Evolutionary conservation across 257 asterid genomes (phyloP).

Genomic region (Avicennia marina): DNA sequence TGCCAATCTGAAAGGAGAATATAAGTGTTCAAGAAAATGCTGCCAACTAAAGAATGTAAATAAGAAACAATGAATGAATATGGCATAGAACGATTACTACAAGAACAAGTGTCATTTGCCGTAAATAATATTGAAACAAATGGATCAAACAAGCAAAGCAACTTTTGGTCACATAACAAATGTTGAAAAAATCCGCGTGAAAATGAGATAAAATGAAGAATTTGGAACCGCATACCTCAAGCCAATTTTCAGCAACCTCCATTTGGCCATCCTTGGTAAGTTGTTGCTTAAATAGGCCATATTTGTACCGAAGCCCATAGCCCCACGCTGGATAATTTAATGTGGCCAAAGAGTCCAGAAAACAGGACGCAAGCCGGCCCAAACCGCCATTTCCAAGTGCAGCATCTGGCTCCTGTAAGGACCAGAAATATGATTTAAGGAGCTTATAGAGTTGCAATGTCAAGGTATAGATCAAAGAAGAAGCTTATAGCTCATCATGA

Average conservation of each 20-base stretch:
- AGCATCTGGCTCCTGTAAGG: slow-evolving; percentile 57
- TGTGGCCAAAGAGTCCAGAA: slow-evolving; percentile 60
- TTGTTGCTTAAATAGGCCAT: slow-evolving; percentile 60
- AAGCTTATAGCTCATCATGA: neutral
- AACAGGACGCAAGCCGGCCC: slow-evolving; percentile 64
- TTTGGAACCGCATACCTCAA: slow-evolving; percentile 34
- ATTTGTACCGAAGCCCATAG: slow-evolving; percentile 58
- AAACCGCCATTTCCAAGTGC: slow-evolving; percentile 74
- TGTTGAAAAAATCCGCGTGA: neutral
- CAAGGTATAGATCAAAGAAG: slow-evolving; percentile 1
- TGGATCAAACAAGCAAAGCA: neutral
- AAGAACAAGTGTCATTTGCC: neutral
- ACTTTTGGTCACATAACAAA: neutral
- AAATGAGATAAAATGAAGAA: neutral
- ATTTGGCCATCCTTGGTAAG: slow-evolving; percentile 59
- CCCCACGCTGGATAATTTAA: slow-evolving; percentile 68
- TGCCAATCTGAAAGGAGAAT: slow-evolving; percentile 42
- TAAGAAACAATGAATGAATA: neutral
- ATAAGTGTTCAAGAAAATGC: slow-evolving; percentile 18
- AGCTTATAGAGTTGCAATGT: neutral
- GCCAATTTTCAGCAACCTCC: slow-evolving; percentile 72
- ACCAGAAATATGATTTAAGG: slow-evolving; percentile 4
- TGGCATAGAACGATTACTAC: neutral
- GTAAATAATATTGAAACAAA: neutral
- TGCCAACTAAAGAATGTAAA: neutral